These are phyloP conservation scores for Domatiomyces globalis DNA, from an alignment of 2,329 filamentous ascomycete species.

Conservation along the genomic window DNA sequence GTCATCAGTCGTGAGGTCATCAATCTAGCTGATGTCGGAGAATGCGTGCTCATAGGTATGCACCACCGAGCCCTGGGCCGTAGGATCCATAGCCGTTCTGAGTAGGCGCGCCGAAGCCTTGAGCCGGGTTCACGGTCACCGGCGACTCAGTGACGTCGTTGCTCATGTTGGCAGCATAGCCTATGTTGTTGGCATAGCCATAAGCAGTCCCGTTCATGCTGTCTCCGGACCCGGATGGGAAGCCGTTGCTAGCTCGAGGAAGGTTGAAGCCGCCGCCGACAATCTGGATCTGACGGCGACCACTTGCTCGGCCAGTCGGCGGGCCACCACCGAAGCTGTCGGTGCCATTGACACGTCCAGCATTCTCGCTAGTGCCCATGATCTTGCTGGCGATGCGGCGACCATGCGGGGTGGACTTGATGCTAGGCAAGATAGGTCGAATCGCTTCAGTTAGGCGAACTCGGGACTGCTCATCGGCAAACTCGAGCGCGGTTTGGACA, in stretches of 20 bases:
- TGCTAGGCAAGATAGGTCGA: slow-evolving; percentile 67
- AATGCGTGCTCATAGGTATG: slow-evolving; percentile 3
- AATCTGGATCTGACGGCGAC: slow-evolving; percentile 19
- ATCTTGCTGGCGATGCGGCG: slow-evolving; percentile 90
- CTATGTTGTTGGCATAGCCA: not conserved
- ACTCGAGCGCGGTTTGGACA: slow-evolving; percentile 88
- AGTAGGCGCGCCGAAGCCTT: slow-evolving; percentile 9
- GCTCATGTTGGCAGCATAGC: slow-evolving; percentile 3
- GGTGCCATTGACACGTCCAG: slow-evolving; percentile 24
- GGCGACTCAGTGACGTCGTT: slow-evolving; percentile 3
- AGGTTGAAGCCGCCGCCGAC: slow-evolving; percentile 18
- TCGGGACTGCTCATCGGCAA: slow-evolving; percentile 60
- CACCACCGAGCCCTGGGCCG: slow-evolving; percentile 7
- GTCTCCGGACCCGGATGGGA: slow-evolving; percentile 4
- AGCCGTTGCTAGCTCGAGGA: slow-evolving; percentile 4
- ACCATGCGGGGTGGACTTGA: slow-evolving; percentile 84
- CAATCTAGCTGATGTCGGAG: slow-evolving; percentile 10
- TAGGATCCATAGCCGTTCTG: slow-evolving; percentile 11
- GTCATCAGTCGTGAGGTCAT: slow-evolving; percentile 10
- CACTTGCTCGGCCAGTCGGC: slow-evolving; percentile 13
- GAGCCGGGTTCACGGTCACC: slow-evolving; percentile 11
- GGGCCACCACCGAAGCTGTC: slow-evolving; percentile 20
- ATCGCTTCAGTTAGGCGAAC: slow-evolving; percentile 66
- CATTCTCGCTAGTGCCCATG: slow-evolving; percentile 37
- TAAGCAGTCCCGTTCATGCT: slow-evolving; percentile 8